Base-by-base conservation (phyloP, 2,329 filamentous ascomycete genomes). In the Phaeophleospora eucalypticola region DNA sequence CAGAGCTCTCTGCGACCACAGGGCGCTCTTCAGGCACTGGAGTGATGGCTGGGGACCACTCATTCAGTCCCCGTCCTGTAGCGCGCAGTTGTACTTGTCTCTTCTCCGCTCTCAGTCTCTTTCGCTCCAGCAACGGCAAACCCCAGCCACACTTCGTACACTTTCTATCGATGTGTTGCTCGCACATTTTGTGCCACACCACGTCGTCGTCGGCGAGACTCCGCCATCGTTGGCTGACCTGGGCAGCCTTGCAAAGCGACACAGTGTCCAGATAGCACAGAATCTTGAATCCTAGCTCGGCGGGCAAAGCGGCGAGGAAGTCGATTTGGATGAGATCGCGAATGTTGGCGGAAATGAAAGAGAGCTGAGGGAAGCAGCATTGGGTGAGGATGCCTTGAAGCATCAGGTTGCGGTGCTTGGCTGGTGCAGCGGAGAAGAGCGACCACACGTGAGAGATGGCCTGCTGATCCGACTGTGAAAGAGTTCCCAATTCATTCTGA, bases 381-480 rank as follows among this genome's bases (percentile, higher is more conserved):
- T 97, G 90, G 0, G 91, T 86, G 51, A 98, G 83, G 60, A 98
- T 91, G 57, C 93, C 93, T 66, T 95, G 89, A 6, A 98, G 79
- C 87, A 98, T 97, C 49, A 98, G 78, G 54, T 95, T 91, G 58
- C 93, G 84, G 63, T 97, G 91, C 65, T 94, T 95, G 8, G 89
- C 80, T 0, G 93, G 93, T 0, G 93, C 90, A 33, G 93, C 93
- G 0, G 91, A 97, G 73, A 98, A 98, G 39, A 97, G 77, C 0
- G 91, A 95, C 93, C 93, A 98, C 46, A 97, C 90, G 62, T 96
- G 91, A 27, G 90, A 89, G 61, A 98, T 96, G 63, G 87, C 90
- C 70, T 96, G 89, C 69, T 95, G 89, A 66, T 98, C 93, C 55
- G 81, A 83, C 52, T 86, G 80, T 4, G 89, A 85, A 27, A 96